phyloP scores from a whole-genome alignment of 2,329 filamentous ascomycete genomes.

The Pseudopithomyces maydicus region DNA sequence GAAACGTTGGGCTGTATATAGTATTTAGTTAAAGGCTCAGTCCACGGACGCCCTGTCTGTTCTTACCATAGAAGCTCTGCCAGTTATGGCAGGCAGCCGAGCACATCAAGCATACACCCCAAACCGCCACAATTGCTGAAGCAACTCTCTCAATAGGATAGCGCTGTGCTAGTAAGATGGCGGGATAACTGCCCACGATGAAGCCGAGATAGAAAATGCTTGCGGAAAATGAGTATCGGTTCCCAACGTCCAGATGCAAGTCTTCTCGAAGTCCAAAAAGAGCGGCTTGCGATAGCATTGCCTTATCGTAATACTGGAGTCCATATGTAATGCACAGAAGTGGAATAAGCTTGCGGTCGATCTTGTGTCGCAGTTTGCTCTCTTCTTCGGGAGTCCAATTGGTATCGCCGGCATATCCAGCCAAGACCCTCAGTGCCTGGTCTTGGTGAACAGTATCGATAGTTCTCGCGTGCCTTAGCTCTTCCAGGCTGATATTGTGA shows the following conservation, averaged over 20 bases:
- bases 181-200: slow-evolving; percentile 55
- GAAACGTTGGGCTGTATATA: slow-evolving; percentile 50
- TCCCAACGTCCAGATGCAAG: slow-evolving; percentile 41
- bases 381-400: slow-evolving; percentile 52
- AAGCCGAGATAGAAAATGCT: slow-evolving; percentile 55
- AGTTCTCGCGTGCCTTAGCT: slow-evolving; percentile 16
- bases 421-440: slow-evolving; percentile 44
- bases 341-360: slow-evolving; percentile 30
- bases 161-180: slow-evolving; percentile 50
- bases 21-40: not conserved
- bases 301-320: slow-evolving; percentile 43
- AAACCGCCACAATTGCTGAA: slow-evolving; percentile 47
- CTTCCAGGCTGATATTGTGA: slow-evolving; percentile 11
- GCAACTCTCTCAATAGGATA: slow-evolving; percentile 55
- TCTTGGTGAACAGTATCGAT: slow-evolving; percentile 26
- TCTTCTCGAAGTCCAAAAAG: slow-evolving; percentile 36
- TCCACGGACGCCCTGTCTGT: no score
- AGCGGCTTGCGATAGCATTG: slow-evolving; percentile 59
- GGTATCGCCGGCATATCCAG: slow-evolving; percentile 48
- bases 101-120: slow-evolving; percentile 56
- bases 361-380: slow-evolving; percentile 27
- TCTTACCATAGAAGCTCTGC: slow-evolving; percentile 49
- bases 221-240: slow-evolving; percentile 52
- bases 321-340: slow-evolving; percentile 33
- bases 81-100: slow-evolving; percentile 57